A percentile compares a stretch with the other conserved stretches of the same genome.
Evolutionary conservation across 1,284 basidiomycete species (phyloP).

Genomic region (Caloboletus firmus): DNA sequence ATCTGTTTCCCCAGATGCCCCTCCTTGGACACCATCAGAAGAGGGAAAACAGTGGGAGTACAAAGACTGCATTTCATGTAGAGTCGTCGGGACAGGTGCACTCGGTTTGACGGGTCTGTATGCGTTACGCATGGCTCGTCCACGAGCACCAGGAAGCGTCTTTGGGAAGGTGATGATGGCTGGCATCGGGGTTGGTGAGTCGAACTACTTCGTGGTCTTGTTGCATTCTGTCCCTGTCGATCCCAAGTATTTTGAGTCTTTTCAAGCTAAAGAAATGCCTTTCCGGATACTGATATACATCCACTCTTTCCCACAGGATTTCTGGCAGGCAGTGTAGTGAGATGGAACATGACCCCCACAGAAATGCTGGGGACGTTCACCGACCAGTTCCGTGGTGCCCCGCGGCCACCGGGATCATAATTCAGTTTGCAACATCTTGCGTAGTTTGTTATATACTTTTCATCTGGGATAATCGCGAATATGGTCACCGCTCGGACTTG

Average conservation of each 20-base stretch:
- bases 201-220: background rate
- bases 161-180: constrained; percentile 48
- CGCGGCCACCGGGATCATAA: constrained; percentile 8
- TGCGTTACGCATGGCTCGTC: constrained; percentile 50
- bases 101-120: constrained; percentile 51
- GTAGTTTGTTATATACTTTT: constrained; percentile 6
- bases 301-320: constrained; percentile 18
- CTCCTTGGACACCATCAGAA: background rate
- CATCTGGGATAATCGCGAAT: background rate
- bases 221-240: background rate
- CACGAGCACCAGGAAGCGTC: constrained; percentile 45
- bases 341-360: constrained; percentile 34
- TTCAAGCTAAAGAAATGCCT: background rate
- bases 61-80: constrained; percentile 52
- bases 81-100: constrained; percentile 49
- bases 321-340: constrained; percentile 32
- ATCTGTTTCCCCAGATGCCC: background rate
- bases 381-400: constrained; percentile 10
- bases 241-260: background rate
- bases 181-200: constrained; percentile 51
- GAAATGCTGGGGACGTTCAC: constrained; percentile 23
- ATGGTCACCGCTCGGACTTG: background rate
- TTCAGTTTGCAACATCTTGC: background rate
- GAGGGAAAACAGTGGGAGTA: constrained; percentile 16
- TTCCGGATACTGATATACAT: constrained; percentile 10